Evolutionary conservation across 108 stramenopile species (phyloP).

Genomic region (Pseudonitzschia pungens): DNA sequence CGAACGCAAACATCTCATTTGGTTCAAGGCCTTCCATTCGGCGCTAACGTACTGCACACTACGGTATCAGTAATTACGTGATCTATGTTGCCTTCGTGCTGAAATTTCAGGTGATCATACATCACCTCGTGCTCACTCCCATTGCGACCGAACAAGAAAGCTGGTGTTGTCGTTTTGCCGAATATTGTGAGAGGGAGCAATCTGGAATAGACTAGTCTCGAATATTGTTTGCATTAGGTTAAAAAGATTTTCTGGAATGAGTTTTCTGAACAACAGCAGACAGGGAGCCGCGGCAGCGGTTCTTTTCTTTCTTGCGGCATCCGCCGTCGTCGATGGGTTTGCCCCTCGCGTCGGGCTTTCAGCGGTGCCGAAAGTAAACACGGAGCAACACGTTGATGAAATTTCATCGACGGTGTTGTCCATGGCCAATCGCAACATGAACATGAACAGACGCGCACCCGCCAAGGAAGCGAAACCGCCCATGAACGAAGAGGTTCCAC

Average conservation of each 20-base stretch:
- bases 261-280: not conserved
- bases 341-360: conserved; percentile 6
- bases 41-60: no score
- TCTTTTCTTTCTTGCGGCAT: not conserved
- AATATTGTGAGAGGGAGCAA: no score
- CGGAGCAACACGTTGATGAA: not conserved
- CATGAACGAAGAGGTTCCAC: conserved; percentile 79
- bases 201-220: no score
- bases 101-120: no score
- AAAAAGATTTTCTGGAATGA: not conserved
- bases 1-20: no score
- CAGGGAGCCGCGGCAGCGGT: not conserved
- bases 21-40: no score
- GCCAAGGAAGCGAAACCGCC: conserved; percentile 60
- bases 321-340: conserved; percentile 1
- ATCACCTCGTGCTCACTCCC: no score
- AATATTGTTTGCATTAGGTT: no score
- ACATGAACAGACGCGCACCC: conserved; percentile 27
- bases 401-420: not conserved
- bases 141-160: no score
- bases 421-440: conserved; percentile 35
- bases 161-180: no score
- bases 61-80: no score
- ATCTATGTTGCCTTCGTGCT: no score
- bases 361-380: not conserved